Percentiles rank a stretch among this genome's conserved stretches.
Evolutionary conservation across 2,329 filamentous ascomycete genomes (phyloP).

Genomic region (Botryotinia calthae): DNA sequence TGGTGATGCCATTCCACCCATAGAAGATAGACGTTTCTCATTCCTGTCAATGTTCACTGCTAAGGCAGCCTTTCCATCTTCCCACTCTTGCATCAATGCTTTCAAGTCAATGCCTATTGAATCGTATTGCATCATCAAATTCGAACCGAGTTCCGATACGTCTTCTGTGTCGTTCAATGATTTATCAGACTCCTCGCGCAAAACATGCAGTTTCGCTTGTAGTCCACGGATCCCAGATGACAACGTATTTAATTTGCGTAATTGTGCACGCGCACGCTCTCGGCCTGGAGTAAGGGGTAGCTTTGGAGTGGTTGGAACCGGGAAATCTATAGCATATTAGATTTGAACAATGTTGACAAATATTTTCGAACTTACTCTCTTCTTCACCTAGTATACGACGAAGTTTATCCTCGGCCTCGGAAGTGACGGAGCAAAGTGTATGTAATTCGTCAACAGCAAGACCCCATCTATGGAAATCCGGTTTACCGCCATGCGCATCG

Average conservation of each 20-base stretch:
- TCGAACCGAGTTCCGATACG: constrained; percentile 72
- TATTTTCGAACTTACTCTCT: constrained; percentile 58
- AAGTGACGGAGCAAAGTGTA: constrained; percentile 60
- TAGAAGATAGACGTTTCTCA: constrained; percentile 65
- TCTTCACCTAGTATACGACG: constrained; percentile 72
- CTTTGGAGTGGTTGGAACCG: constrained; percentile 55
- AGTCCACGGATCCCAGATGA: constrained; percentile 88
- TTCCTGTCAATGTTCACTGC: constrained; percentile 79
- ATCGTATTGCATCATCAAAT: constrained; percentile 86
- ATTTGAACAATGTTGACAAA: constrained; percentile 14
- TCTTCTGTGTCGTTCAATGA: constrained; percentile 71
- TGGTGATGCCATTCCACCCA: constrained; percentile 56
- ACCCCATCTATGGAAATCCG: constrained; percentile 76
- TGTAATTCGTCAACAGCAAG: constrained; percentile 73
- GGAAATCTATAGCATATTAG: constrained; percentile 48
- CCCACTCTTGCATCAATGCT: constrained; percentile 79
- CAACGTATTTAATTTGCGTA: constrained; percentile 82
- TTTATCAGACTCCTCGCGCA: constrained; percentile 84
- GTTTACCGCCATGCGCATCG: constrained; percentile 73
- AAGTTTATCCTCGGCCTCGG: constrained; percentile 61
- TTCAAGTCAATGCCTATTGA: constrained; percentile 87
- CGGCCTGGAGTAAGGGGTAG: constrained; percentile 66
- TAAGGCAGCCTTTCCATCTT: constrained; percentile 79
- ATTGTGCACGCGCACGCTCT: constrained; percentile 80
- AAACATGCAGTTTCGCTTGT: constrained; percentile 89